These are phyloP conservation scores for Talaromyces ruber DNA, from an alignment of 495 filamentous ascomycete species.

Conservation along the genomic window DNA sequence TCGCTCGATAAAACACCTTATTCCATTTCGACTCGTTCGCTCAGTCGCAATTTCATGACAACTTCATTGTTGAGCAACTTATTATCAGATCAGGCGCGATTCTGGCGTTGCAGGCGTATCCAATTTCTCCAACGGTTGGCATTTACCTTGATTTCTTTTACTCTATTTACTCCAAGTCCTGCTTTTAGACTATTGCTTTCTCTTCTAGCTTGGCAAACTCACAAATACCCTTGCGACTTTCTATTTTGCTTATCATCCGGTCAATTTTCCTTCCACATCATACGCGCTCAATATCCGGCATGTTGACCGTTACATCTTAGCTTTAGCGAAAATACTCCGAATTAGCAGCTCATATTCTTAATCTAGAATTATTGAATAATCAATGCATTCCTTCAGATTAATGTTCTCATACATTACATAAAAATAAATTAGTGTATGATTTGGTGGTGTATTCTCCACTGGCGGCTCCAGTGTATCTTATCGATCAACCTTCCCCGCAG, in stretches of 20 bases:
- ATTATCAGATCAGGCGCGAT: neutral
- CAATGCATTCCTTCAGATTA: neutral
- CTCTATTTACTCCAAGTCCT: neutral
- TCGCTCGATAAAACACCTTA: conserved; percentile 12
- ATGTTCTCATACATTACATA: neutral
- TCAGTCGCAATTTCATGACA: neutral
- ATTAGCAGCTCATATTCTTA: neutral
- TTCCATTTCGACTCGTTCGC: neutral
- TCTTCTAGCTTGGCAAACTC: neutral
- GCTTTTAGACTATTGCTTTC: neutral
- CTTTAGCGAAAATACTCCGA: neutral
- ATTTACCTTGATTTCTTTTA: neutral
- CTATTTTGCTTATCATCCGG: neutral
- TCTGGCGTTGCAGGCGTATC: neutral
- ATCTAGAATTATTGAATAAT: neutral
- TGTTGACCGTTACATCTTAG: neutral
- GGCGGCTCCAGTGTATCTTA: neutral
- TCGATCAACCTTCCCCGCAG: conserved; percentile 1
- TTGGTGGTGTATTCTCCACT: neutral
- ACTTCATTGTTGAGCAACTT: neutral
- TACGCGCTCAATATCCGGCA: conserved; percentile 3
- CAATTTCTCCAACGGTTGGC: neutral
- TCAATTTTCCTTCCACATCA: neutral
- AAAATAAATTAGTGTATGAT: neutral
- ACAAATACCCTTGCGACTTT: conserved; percentile 5